phyloP scores from a whole-genome alignment of 306 rosid species.

The Malus sylvestris region DNA sequence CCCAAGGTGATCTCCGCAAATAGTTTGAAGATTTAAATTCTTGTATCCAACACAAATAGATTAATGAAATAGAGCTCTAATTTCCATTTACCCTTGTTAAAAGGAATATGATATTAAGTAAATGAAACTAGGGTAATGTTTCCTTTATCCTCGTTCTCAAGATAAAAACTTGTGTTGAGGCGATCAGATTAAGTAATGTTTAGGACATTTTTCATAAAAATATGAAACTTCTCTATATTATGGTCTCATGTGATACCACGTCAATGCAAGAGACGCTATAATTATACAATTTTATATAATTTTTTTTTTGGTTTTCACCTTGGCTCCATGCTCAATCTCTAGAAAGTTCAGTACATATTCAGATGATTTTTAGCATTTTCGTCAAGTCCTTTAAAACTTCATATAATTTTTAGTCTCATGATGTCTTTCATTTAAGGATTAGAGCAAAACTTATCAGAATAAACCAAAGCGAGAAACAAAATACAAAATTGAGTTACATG shows the following conservation, averaged over 20 bases:
- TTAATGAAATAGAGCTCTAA: background rate
- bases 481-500: background rate
- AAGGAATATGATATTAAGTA: background rate
- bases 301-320: background rate
- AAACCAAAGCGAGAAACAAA: background rate
- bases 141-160: background rate
- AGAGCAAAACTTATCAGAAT: background rate
- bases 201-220: no score
- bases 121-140: background rate
- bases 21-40: background rate
- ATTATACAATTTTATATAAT: background rate
- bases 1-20: background rate
- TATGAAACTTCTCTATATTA: no score
- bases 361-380: conserved; percentile 20
- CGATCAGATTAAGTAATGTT: background rate
- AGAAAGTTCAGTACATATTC: conserved; percentile 17
- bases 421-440: conserved; percentile 37
- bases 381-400: conserved; percentile 25
- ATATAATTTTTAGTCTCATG: conserved; percentile 30
- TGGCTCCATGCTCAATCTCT: conserved; percentile 19
- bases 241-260: no score
- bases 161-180: background rate
- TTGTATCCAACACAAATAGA: background rate
- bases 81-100: background rate
- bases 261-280: background rate